These are phyloP conservation scores for Stygiomarasmius scandens DNA, from an alignment of 1,284 basidiomycete species.

Conservation along the genomic window DNA sequence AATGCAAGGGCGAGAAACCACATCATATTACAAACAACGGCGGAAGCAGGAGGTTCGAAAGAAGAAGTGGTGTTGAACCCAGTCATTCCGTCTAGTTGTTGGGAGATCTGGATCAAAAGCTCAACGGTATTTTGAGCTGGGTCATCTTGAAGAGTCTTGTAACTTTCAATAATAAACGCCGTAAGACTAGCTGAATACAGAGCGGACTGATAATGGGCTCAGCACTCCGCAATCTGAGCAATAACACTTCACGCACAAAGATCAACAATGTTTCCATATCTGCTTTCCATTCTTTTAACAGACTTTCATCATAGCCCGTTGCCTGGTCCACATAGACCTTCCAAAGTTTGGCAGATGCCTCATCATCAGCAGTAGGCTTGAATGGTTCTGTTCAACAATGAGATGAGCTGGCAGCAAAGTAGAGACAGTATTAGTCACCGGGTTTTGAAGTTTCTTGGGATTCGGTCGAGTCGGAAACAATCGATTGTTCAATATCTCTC, in stretches of 20 bases:
- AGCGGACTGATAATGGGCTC: conserved; percentile 7
- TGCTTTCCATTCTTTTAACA: conserved; percentile 11
- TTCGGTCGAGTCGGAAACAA: too few species aligned
- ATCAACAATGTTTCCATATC: conserved; percentile 11
- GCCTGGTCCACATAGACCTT: conserved; percentile 11
- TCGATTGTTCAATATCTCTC: too few species aligned
- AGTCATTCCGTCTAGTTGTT: conserved; percentile 5
- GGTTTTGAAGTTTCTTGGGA: too few species aligned
- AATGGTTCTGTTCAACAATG: too few species aligned
- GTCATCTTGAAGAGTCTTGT: conserved; percentile 6
- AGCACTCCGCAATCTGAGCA: too few species aligned
- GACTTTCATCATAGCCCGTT: conserved; percentile 7
- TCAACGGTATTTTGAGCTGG: conserved; percentile 3
- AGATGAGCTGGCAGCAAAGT: too few species aligned
- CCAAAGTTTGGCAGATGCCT: conserved; percentile 7
- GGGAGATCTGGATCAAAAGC: conserved; percentile 7
- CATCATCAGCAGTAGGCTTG: neutral
- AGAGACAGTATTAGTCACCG: too few species aligned
- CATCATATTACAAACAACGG: conserved; percentile 7
- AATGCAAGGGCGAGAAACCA: conserved; percentile 14
- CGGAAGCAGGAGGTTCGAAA: neutral
- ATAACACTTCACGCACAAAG: neutral
- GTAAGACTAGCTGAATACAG: conserved; percentile 16
- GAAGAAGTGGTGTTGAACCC: too few species aligned
- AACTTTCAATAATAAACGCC: conserved; percentile 17